phyloP scores from a whole-genome alignment of 805 yeast species.

The Teunomyces cretensis region DNA sequence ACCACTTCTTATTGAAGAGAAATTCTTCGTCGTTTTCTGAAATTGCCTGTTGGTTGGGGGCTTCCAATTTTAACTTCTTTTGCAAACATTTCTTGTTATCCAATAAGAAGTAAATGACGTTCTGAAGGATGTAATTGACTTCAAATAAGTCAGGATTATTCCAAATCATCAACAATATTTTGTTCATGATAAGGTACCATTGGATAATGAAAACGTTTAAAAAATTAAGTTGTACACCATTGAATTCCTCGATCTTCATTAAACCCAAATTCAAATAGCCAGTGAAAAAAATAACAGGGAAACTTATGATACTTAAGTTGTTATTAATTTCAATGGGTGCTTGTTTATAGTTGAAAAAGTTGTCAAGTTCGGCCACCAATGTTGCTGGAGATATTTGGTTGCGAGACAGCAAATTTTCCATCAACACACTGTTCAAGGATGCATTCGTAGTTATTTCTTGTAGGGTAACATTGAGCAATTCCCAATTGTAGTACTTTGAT shows the following conservation, averaged over 20 bases:
- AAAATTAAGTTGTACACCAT: constrained; percentile 25
- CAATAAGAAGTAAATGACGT: constrained; percentile 45
- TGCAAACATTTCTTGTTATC: constrained; percentile 27
- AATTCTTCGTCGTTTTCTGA: constrained; percentile 17
- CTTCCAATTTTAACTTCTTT: constrained; percentile 6
- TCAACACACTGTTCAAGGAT: constrained; percentile 16
- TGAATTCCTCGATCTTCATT: constrained; percentile 25
- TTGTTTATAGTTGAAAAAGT: constrained; percentile 13
- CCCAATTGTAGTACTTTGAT: constrained; percentile 41
- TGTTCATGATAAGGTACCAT: constrained; percentile 45
- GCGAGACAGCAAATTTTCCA: constrained; percentile 15
- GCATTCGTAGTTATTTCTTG: constrained; percentile 42
- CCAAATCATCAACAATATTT: constrained; percentile 31
- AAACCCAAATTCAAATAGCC: constrained; percentile 28
- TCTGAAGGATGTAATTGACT: constrained; percentile 41
- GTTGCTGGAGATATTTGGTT: constrained; percentile 8
- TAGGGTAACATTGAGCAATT: constrained; percentile 43
- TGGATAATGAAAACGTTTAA: constrained; percentile 41
- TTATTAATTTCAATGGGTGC: constrained; percentile 36
- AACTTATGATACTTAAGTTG: constrained; percentile 50
- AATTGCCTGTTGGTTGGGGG: background rate
- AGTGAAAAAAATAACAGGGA: constrained; percentile 46
- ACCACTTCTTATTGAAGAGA: constrained; percentile 25
- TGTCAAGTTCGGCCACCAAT: constrained; percentile 15
- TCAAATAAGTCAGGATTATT: constrained; percentile 24